Percentiles rank a stretch among this genome's conserved stretches.
phyloP scores from a whole-genome alignment of 208 protist species.

The Acanthamoeba healyi region DNA sequence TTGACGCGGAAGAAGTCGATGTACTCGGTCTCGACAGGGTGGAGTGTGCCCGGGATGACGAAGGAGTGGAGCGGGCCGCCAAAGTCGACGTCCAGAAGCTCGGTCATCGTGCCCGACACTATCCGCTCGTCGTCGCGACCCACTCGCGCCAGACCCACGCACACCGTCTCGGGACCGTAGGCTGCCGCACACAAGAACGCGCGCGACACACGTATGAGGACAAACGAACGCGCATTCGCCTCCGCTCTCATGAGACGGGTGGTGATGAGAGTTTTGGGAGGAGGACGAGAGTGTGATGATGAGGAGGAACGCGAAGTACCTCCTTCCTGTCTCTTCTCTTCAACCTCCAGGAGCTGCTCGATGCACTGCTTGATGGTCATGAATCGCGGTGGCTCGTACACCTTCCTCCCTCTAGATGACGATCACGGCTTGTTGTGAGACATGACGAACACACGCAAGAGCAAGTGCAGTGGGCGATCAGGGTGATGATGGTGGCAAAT shows the following conservation, averaged over 20 bases:
- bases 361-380: constrained; percentile 98
- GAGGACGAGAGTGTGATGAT: background rate
- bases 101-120: constrained; percentile 94
- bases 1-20: constrained; percentile 81
- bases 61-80: constrained; percentile 98
- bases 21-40: constrained; percentile 95
- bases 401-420: constrained; percentile 93
- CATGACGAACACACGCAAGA: background rate
- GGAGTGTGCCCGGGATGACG: constrained; percentile 96
- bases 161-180: constrained; percentile 90
- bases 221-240: too few relatives aligned
- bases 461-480: background rate
- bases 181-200: too few relatives aligned
- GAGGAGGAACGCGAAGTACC: constrained; percentile 67
- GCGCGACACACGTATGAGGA: too few relatives aligned
- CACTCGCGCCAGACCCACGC: constrained; percentile 97
- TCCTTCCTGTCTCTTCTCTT: constrained; percentile 90
- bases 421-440: too few relatives aligned
- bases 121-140: constrained; percentile 95
- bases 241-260: too few relatives aligned
- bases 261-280: background rate
- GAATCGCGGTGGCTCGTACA: constrained; percentile 98
- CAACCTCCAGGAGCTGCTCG: constrained; percentile 97
- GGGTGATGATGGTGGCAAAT: background rate
- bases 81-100: constrained; percentile 96